These are phyloP conservation scores for Lepidium didymum DNA, from an alignment of 345 rosid species.

Conservation along the genomic window DNA sequence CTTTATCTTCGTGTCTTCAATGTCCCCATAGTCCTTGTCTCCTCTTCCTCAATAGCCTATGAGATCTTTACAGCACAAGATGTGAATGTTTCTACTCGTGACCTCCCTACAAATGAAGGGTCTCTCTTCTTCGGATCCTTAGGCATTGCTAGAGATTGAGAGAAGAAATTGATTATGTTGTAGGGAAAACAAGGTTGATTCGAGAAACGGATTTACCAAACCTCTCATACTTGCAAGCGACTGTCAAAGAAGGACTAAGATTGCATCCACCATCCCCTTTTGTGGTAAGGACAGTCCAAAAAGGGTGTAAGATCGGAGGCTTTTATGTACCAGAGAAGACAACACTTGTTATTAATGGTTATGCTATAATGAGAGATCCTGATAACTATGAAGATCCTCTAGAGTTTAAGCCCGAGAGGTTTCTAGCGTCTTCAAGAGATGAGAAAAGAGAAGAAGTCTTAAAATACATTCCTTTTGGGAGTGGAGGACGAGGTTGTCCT, in stretches of 20 bases:
- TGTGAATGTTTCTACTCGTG: not conserved
- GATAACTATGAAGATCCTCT: not conserved
- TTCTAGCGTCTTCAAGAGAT: not conserved
- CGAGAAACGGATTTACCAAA: not conserved
- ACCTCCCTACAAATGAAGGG: not conserved
- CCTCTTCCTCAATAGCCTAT: slow-evolving; percentile 4
- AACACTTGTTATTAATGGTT: not conserved
- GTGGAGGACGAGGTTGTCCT: not conserved
- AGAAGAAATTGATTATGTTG: not conserved
- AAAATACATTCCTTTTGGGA: not conserved
- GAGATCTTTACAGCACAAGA: not conserved
- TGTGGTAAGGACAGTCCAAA: not conserved
- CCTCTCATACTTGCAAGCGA: not conserved
- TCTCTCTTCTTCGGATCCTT: not conserved
- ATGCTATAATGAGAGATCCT: not conserved
- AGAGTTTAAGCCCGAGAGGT: not conserved
- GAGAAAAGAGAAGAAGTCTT: not conserved
- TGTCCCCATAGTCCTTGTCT: slow-evolving; percentile 18
- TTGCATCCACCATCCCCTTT: not conserved
- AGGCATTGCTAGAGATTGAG: not conserved
- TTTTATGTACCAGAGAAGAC: slow-evolving; percentile 20
- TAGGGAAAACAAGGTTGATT: not conserved
- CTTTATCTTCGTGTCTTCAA: not conserved
- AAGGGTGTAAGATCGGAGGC: not conserved
- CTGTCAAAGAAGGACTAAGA: not conserved